phyloP scores from a whole-genome alignment of 257 asterid genomes.

The Capsicum rhomboideum region DNA sequence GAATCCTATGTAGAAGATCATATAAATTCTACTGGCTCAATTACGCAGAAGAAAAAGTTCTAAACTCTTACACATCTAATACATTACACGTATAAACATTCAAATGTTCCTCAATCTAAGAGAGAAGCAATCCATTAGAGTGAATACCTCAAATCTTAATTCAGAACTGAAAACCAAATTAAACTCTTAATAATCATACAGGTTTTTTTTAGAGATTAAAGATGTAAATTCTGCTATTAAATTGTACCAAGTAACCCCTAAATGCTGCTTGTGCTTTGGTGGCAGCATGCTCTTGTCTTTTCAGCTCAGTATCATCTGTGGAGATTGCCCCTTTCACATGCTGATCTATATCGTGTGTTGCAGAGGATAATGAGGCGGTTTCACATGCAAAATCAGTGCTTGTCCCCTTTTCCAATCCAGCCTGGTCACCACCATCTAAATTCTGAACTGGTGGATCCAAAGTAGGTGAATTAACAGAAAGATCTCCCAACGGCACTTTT shows the following conservation, averaged over 20 bases:
- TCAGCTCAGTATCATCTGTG: constrained; percentile 10
- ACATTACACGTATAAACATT: neutral
- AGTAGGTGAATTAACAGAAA: neutral
- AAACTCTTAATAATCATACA: too few species aligned
- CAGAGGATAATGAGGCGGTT: neutral
- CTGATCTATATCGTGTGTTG: neutral
- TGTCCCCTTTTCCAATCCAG: constrained; percentile 1
- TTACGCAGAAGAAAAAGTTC: neutral
- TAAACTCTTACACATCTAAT: neutral
- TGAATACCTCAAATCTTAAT: neutral
- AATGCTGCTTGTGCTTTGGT: constrained; percentile 28
- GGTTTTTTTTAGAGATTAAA: neutral
- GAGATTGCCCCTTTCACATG: neutral
- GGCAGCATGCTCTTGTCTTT: constrained; percentile 33
- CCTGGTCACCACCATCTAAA: neutral
- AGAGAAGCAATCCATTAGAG: neutral
- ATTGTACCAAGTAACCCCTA: constrained; percentile 29
- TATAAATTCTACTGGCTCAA: neutral
- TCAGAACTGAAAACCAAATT: neutral
- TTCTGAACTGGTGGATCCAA: neutral
- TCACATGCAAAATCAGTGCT: constrained; percentile 3
- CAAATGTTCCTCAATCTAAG: neutral
- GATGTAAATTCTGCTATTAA: neutral
- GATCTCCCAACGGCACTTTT: neutral
- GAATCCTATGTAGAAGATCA: neutral